phyloP scores from a whole-genome alignment of 208 protist species.

The Sergeia podlipaevii region DNA sequence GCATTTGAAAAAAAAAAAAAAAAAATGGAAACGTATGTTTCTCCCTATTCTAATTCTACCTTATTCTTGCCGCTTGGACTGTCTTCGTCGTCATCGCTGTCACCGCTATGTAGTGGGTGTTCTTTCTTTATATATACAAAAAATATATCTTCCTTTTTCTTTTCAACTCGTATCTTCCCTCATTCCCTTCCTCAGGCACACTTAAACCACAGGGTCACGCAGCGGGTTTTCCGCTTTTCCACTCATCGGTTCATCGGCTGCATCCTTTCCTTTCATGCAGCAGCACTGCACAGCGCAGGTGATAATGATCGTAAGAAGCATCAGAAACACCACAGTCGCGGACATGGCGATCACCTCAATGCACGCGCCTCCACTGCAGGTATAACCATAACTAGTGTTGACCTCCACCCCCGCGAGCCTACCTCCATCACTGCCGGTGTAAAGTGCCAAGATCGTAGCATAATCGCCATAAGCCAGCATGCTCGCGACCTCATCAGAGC shows the following conservation, averaged over 20 bases:
- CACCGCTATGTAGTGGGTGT: too few relatives aligned
- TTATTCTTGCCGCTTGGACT: too few relatives aligned
- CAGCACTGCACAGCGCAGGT: slow-evolving; percentile 13
- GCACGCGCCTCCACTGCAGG: neutral
- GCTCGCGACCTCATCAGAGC: slow-evolving; percentile 1
- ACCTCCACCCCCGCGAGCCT: neutral
- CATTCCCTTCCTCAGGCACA: neutral
- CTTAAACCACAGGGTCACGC: neutral
- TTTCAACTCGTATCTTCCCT: neutral
- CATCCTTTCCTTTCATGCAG: slow-evolving; percentile 7
- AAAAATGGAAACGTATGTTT: too few relatives aligned
- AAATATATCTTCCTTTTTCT: slow-evolving; percentile 4
- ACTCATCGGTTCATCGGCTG: neutral
- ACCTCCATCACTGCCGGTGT: neutral
- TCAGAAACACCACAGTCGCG: slow-evolving; percentile 15
- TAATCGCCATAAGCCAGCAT: slow-evolving; percentile 21
- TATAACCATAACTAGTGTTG: neutral
- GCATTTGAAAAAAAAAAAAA: slow-evolving; percentile 1
- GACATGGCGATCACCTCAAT: slow-evolving; percentile 34
- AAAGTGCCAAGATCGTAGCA: slow-evolving; percentile 8
- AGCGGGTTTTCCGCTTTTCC: neutral
- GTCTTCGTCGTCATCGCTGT: too few relatives aligned
- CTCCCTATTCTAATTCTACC: too few relatives aligned
- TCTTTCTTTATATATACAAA: slow-evolving; percentile 2
- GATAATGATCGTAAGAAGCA: slow-evolving; percentile 18